Evolutionary conservation across 192 early-diverging fungal genomes (phyloP).

Genomic region (Podila horticola): DNA sequence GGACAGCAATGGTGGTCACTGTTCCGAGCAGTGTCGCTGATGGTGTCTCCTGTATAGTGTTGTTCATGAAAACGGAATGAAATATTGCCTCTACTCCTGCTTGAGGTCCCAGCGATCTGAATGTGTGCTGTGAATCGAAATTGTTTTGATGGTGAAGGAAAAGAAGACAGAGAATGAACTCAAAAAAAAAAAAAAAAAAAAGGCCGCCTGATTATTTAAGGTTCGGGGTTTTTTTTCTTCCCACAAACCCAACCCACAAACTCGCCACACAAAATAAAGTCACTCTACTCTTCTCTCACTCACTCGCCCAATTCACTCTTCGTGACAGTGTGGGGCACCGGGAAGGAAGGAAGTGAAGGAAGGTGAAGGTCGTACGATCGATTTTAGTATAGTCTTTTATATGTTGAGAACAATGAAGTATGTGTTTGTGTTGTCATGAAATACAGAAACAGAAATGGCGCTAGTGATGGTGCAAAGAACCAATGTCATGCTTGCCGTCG

Average conservation of each 20-base stretch:
- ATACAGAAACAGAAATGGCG: not conserved
- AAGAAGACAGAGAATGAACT: not conserved
- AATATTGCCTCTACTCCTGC: too few species aligned
- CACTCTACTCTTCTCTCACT: too few species aligned
- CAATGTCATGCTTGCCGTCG: constrained; percentile 50
- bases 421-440: not conserved
- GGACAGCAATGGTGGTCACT: not conserved
- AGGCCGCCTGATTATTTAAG: not conserved
- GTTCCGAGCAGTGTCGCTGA: not conserved
- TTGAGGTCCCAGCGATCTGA: too few species aligned
- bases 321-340: too few species aligned
- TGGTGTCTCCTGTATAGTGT: not conserved
- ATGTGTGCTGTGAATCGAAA: too few species aligned
- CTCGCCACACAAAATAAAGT: too few species aligned
- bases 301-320: too few species aligned
- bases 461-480: constrained; percentile 30
- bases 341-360: too few species aligned
- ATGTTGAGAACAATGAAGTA: not conserved
- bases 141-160: not conserved
- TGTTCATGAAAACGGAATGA: not conserved
- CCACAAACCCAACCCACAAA: too few species aligned
- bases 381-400: too few species aligned
- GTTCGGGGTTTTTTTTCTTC: not conserved
- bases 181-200: not conserved
- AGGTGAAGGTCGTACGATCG: too few species aligned